These are phyloP conservation scores for Diplosphaera chodatii DNA, from an alignment of 139 green algal species.

Conservation along the genomic window DNA sequence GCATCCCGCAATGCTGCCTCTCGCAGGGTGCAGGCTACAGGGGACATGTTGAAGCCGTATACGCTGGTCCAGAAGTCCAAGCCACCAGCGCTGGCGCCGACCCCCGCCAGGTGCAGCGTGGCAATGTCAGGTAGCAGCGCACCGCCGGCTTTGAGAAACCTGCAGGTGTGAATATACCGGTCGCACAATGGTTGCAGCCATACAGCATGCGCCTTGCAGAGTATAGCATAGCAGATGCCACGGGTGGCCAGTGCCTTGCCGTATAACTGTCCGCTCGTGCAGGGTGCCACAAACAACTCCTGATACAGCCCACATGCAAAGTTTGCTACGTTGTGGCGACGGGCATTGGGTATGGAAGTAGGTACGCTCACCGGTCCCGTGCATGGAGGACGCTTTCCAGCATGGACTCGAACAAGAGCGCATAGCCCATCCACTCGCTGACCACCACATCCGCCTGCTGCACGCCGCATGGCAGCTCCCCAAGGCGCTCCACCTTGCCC, in stretches of 20 bases:
- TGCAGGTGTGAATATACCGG: too few species aligned
- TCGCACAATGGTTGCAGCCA: too few species aligned
- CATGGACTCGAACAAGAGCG: slow-evolving; percentile 96
- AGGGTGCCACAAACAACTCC: too few species aligned
- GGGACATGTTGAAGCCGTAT: slow-evolving; percentile 85
- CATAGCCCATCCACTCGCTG: slow-evolving; percentile 98
- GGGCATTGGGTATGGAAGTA: too few species aligned
- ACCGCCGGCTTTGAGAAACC: slow-evolving; percentile 77
- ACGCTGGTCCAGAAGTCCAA: slow-evolving; percentile 83
- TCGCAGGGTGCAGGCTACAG: slow-evolving; percentile 45
- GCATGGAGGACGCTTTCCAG: slow-evolving; percentile 75
- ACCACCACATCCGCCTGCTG: slow-evolving; percentile 82
- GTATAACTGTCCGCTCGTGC: too few species aligned
- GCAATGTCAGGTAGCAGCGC: slow-evolving; percentile 85
- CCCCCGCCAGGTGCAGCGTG: slow-evolving; percentile 66
- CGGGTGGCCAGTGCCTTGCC: too few species aligned
- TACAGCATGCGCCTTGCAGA: too few species aligned
- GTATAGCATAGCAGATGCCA: too few species aligned
- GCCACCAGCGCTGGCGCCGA: slow-evolving; percentile 27
- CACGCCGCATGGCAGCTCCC: slow-evolving; percentile 26
- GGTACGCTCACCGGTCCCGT: slow-evolving; percentile 29
- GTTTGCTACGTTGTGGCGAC: too few species aligned
- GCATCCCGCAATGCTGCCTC: slow-evolving; percentile 25
- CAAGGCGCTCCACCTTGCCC: slow-evolving; percentile 63
- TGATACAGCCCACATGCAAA: not conserved